Base-by-base conservation (phyloP, 106 monocot genomes). In the Acanthochlamys bracteata region DNA sequence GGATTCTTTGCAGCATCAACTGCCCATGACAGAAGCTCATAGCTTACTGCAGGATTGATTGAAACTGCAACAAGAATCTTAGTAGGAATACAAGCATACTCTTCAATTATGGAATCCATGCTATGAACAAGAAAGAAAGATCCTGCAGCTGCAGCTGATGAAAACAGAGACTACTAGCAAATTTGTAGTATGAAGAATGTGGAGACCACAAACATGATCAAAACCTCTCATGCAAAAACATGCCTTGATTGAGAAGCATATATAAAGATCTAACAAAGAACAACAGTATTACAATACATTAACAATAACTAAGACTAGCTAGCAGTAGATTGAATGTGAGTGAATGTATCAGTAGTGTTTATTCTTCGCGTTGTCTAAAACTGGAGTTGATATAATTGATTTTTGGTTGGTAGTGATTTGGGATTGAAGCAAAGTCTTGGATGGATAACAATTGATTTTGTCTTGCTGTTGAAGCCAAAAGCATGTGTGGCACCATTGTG, bases 381-480 rank as follows among this genome's bases (percentile, higher is more conserved):
- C 12, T 60, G 15, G 7, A 20, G 19, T 2, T 10, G 11, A 42
- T 21, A 62, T 62, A 42, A 42, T 41, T 12, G 62, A n/a, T 20
- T 42, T n/a, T n/a, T n/a, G 65, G 49, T 66, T 51, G 65, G 49
- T 51, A 25, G 65, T 41, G 15, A 33, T 53, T 66, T 66, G 52
- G 65, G 41, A 66, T 52, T 16, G 65, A 66, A 66, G 65, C 65
- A 66, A 66, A 66, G 65, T 23, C 6, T n/a, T 13, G 42, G 64
- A 3, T 4, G 57, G 58, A 33, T 7, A 21, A 24, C 15, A 10
- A 46, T 51, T 66, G 65, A 66, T 51, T 53, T 53, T 66, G 53
- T 24, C 65, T 66, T 66, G 65, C 26, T 66, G 52, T 53, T 66
- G 65, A 66, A 66, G 65, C 14, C 65, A 66, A 51, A 66, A n/a